A percentile compares a stretch with the other conserved stretches of the same genome.
These are phyloP conservation scores for Pseudogymnoascus sp. DNA, from an alignment of 2,329 filamentous ascomycete genomes.

Conservation along the genomic window DNA sequence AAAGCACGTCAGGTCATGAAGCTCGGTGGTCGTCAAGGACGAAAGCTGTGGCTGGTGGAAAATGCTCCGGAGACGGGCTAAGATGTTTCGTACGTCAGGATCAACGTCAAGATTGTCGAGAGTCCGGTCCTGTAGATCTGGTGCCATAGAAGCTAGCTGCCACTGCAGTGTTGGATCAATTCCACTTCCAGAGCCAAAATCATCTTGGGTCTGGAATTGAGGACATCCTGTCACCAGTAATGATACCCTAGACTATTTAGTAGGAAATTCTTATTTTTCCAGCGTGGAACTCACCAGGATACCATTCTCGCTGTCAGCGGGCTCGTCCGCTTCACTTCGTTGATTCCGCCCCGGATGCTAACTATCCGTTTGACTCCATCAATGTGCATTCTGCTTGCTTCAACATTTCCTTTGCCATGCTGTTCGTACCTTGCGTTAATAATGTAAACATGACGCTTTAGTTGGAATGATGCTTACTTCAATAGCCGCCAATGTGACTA, in stretches of 20 bases:
- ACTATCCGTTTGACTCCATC: conserved; percentile 45
- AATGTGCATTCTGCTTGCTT: conserved; percentile 42
- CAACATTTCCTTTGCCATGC: conserved; percentile 47
- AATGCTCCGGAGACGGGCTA: conserved; percentile 24
- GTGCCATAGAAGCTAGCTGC: conserved; percentile 26
- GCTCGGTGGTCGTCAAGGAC: conserved; percentile 34
- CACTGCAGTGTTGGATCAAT: conserved; percentile 45
- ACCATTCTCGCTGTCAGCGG: conserved; percentile 43
- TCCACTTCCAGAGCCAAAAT: conserved; percentile 41
- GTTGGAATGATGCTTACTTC: conserved; percentile 35
- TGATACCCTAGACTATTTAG: conserved; percentile 42
- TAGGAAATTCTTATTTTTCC: not conserved
- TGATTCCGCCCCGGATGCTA: conserved; percentile 44
- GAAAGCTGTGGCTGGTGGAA: conserved; percentile 31
- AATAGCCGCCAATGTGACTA: conserved; percentile 52
- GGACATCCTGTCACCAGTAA: conserved; percentile 47
- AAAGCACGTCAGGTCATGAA: conserved; percentile 51
- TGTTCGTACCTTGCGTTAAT: conserved; percentile 22
- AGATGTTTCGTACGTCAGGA: conserved; percentile 13
- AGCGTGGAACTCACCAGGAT: not conserved
- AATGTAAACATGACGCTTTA: not conserved
- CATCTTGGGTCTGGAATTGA: conserved; percentile 47
- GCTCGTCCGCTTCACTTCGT: conserved; percentile 40
- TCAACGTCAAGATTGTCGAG: conserved; percentile 30
- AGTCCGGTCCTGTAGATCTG: conserved; percentile 21